Conservation (phyloP, 805 yeast genomes). For the Yamadazyma paraphyllophila region DNA sequence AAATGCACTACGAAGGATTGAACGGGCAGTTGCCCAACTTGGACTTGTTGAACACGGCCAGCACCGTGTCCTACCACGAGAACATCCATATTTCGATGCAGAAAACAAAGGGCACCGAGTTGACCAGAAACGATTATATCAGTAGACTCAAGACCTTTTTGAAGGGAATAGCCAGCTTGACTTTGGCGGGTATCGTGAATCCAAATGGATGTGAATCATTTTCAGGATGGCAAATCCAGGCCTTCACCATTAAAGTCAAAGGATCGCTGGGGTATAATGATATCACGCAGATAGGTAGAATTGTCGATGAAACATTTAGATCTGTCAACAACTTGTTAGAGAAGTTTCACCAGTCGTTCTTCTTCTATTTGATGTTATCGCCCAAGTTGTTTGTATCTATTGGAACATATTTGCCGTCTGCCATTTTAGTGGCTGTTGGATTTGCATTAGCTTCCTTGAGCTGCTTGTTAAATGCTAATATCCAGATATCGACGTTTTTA, state of each 20-base stretch:
- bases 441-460: slow-evolving; percentile 70
- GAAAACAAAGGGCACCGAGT: slow-evolving; percentile 46
- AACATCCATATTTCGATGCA: slow-evolving; percentile 69
- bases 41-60: slow-evolving; percentile 82
- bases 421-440: slow-evolving; percentile 65
- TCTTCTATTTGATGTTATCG: slow-evolving; percentile 80
- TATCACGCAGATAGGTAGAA: slow-evolving; percentile 87
- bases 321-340: slow-evolving; percentile 89
- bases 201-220: slow-evolving; percentile 82
- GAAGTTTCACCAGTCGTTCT: slow-evolving; percentile 95
- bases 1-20: slow-evolving; percentile 78
- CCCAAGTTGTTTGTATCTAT: slow-evolving; percentile 85
- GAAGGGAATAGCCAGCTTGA: slow-evolving; percentile 65
- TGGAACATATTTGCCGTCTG: slow-evolving; percentile 89
- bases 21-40: slow-evolving; percentile 96
- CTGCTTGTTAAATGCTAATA: slow-evolving; percentile 46
- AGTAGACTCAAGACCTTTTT: slow-evolving; percentile 58
- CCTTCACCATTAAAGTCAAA: slow-evolving; percentile 73
- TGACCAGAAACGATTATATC: slow-evolving; percentile 47
- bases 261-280: slow-evolving; percentile 63
- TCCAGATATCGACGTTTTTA: slow-evolving; percentile 20
- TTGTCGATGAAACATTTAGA: slow-evolving; percentile 82
- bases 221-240: slow-evolving; percentile 94
- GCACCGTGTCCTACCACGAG: slow-evolving; percentile 72
- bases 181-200: slow-evolving; percentile 62